These are phyloP conservation scores for Alternaria tenuissima DNA, from an alignment of 2,329 filamentous ascomycete species.

Conservation along the genomic window DNA sequence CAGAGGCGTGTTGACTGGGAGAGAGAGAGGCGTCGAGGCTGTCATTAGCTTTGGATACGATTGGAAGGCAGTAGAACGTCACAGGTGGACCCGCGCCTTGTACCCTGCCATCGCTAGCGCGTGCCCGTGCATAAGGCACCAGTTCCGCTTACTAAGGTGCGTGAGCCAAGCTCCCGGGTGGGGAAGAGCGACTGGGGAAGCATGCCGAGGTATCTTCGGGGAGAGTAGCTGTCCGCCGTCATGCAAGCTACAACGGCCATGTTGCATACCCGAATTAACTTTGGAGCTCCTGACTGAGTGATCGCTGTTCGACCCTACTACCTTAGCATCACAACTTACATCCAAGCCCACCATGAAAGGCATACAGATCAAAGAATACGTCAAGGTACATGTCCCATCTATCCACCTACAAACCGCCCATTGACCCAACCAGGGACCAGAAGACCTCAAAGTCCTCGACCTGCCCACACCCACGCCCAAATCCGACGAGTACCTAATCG, in stretches of 20 bases:
- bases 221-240: constrained; percentile 10
- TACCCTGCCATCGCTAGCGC: constrained; percentile 26
- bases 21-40: neutral
- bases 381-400: constrained; percentile 64
- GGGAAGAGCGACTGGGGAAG: constrained; percentile 10
- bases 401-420: constrained; percentile 4
- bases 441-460: constrained; percentile 77
- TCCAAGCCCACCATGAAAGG: constrained; percentile 67
- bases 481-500: constrained; percentile 81
- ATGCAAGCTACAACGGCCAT: constrained; percentile 8
- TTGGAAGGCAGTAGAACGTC: constrained; percentile 45
- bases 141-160: constrained; percentile 12
- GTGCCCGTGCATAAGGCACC: constrained; percentile 12
- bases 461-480: constrained; percentile 78
- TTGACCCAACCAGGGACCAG: constrained; percentile 67
- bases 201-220: constrained; percentile 19
- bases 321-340: no score
- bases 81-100: constrained; percentile 16
- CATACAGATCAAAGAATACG: constrained; percentile 77
- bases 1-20: constrained; percentile 13
- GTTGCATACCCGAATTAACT: neutral
- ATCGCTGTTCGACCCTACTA: no score
- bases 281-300: neutral
- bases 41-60: constrained; percentile 24
- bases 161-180: constrained; percentile 2